phyloP scores from a whole-genome alignment of 768 basidiomycete species.

The Pleurotus tuber-regium region DNA sequence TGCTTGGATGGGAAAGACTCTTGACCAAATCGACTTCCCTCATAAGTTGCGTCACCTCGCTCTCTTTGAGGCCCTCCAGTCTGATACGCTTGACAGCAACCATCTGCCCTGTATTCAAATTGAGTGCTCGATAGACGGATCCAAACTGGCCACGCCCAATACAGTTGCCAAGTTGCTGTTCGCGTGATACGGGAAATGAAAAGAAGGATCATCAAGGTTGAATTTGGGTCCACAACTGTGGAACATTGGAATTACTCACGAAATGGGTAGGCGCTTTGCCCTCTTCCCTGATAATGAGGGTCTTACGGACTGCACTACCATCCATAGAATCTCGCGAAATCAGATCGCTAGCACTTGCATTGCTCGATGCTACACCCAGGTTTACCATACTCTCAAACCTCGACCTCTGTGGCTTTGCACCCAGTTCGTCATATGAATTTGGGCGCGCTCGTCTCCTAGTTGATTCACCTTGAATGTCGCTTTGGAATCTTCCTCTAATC shows the following conservation, averaged over 20 bases:
- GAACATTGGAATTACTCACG: constrained; percentile 47
- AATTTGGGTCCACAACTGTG: constrained; percentile 4
- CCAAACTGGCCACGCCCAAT: constrained; percentile 98
- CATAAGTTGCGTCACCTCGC: constrained; percentile 89
- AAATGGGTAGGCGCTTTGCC: constrained; percentile 79
- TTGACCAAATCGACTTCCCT: constrained; percentile 92
- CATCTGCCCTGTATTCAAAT: constrained; percentile 92
- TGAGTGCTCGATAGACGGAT: constrained; percentile 91
- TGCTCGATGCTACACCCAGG: constrained; percentile 48
- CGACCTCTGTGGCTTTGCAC: constrained; percentile 49
- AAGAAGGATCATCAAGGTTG: constrained; percentile 12
- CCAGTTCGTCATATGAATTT: constrained; percentile 67
- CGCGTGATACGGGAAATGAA: too few species aligned
- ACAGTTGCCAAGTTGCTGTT: constrained; percentile 94
- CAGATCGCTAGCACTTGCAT: constrained; percentile 66
- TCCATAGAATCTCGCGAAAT: constrained; percentile 60
- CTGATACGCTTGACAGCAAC: constrained; percentile 98
- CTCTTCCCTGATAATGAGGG: constrained; percentile 76
- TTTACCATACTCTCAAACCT: constrained; percentile 76
- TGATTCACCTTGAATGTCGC: constrained; percentile 63
- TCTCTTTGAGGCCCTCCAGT: constrained; percentile 86
- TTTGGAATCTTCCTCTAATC: constrained; percentile 68
- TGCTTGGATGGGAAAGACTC: constrained; percentile 88
- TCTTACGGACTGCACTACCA: constrained; percentile 61
- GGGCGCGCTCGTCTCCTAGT: constrained; percentile 54